Conservation (phyloP, 2,329 filamentous ascomycete species). For the Colletotrichum siamense region DNA sequence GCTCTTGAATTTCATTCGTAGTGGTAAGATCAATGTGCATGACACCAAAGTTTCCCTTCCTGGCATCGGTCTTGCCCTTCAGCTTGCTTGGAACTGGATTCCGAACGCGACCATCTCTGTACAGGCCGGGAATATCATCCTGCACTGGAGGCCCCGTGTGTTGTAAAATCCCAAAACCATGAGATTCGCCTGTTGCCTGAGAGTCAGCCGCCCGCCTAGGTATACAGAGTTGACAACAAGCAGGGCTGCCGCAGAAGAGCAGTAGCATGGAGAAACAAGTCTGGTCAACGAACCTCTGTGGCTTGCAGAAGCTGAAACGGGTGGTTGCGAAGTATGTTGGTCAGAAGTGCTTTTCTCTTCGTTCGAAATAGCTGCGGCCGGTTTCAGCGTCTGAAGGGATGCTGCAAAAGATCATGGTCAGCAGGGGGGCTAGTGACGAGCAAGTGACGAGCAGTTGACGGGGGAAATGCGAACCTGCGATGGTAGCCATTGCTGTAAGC, state of each 20-base stretch:
- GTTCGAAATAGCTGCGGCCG: neutral
- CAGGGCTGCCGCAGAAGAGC: neutral
- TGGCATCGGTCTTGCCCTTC: slow-evolving; percentile 61
- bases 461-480: neutral
- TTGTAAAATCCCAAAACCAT: slow-evolving; percentile 24
- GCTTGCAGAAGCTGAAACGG: neutral
- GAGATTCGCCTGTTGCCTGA: neutral
- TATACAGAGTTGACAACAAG: neutral
- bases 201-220: neutral
- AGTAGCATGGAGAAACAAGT: neutral
- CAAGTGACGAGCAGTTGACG: neutral
- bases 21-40: slow-evolving; percentile 64
- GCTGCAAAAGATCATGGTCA: neutral
- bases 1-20: slow-evolving; percentile 50
- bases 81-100: slow-evolving; percentile 68
- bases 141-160: slow-evolving; percentile 24
- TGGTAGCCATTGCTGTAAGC: slow-evolving; percentile 6
- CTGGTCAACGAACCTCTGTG: neutral
- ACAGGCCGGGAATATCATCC: slow-evolving; percentile 26
- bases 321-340: neutral
- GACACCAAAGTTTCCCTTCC: slow-evolving; percentile 66
- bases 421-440: neutral
- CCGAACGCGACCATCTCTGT: slow-evolving; percentile 54
- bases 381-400: neutral
- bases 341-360: neutral